Evolutionary conservation across 2,329 filamentous ascomycete species (phyloP).

Genomic region (Graphilbum fragrans): DNA sequence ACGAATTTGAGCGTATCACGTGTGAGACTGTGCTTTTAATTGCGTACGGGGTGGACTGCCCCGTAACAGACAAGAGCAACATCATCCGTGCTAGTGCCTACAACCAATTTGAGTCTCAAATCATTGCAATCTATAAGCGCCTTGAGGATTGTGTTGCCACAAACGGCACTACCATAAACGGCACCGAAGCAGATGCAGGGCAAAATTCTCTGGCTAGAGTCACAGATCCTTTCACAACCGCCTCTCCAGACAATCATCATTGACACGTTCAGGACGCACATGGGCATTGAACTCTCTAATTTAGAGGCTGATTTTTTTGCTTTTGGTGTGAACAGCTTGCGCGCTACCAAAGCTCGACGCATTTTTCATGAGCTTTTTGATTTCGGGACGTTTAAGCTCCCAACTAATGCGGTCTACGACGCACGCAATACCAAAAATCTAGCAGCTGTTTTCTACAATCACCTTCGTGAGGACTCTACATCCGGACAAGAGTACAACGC

Average conservation of each 20-base stretch:
- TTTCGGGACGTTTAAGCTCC: slow-evolving; percentile 17
- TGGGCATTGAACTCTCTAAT: slow-evolving; percentile 18
- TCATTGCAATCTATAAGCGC: slow-evolving; percentile 18
- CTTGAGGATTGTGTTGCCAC: slow-evolving; percentile 1
- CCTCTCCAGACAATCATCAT: slow-evolving; percentile 22
- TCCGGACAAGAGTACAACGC: no score
- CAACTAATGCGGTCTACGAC: slow-evolving; percentile 29
- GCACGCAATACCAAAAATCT: slow-evolving; percentile 23
- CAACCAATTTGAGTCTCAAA: slow-evolving; percentile 20
- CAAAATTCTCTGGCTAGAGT: no score
- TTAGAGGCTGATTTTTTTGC: slow-evolving; percentile 27
- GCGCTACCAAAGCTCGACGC: slow-evolving; percentile 30
- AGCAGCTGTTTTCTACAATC: slow-evolving; percentile 18
- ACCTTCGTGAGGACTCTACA: no score
- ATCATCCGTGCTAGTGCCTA: slow-evolving; percentile 30
- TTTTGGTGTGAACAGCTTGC: slow-evolving; percentile 31
- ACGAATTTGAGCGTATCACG: slow-evolving; percentile 29
- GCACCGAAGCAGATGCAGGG: not conserved
- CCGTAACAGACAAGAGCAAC: slow-evolving; percentile 31
- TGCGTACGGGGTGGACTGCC: slow-evolving; percentile 19
- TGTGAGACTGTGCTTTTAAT: slow-evolving; percentile 25
- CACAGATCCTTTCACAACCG: slow-evolving; percentile 1
- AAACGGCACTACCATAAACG: not conserved
- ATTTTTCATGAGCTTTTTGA: slow-evolving; percentile 25
- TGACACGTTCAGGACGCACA: slow-evolving; percentile 14